phyloP scores from a whole-genome alignment of 768 basidiomycete species.

The Cystoderma amianthinum region DNA sequence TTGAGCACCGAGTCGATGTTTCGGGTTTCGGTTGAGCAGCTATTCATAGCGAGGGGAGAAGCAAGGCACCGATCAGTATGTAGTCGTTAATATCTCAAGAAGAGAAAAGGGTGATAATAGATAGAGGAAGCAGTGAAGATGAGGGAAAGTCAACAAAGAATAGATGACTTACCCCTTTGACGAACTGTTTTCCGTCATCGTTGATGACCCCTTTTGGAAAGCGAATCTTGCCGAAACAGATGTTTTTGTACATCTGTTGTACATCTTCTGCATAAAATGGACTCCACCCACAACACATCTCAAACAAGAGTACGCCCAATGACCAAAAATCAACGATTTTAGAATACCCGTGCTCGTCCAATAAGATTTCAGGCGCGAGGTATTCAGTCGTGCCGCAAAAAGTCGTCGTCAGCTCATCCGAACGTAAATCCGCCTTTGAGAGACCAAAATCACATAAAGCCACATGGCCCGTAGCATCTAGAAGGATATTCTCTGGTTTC shows the following conservation, averaged over 20 bases:
- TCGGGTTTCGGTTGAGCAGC: conserved; percentile 98
- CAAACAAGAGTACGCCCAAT: conserved; percentile 90
- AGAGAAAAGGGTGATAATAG: conserved; percentile 8
- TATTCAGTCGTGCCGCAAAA: conserved; percentile 99
- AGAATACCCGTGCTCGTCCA: conserved; percentile 97
- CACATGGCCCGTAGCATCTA: conserved; percentile 97
- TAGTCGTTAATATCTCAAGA: conserved; percentile 1
- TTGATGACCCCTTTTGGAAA: conserved; percentile 96
- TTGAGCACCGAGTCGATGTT: conserved; percentile 87
- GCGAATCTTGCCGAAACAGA: conserved; percentile 97
- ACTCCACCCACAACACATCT: conserved; percentile 99
- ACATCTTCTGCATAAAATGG: conserved; percentile 99
- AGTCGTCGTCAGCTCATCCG: conserved; percentile 96
- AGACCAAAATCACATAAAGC: conserved; percentile 98
- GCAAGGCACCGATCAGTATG: conserved; percentile 5
- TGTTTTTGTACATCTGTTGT: conserved; percentile 99
- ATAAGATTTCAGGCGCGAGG: conserved; percentile 95
- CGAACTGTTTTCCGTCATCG: conserved; percentile 98
- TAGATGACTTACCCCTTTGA: conserved; percentile 78
- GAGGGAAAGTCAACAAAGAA: conserved; percentile 4
- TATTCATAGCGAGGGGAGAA: conserved; percentile 24
- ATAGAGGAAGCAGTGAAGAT: conserved; percentile 1
- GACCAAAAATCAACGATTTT: conserved; percentile 99
- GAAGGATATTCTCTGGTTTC: conserved; percentile 97
- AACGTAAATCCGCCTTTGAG: conserved; percentile 89